Evolutionary conservation across 768 basidiomycete species (phyloP).

Genomic region (Mycena alexandri): DNA sequence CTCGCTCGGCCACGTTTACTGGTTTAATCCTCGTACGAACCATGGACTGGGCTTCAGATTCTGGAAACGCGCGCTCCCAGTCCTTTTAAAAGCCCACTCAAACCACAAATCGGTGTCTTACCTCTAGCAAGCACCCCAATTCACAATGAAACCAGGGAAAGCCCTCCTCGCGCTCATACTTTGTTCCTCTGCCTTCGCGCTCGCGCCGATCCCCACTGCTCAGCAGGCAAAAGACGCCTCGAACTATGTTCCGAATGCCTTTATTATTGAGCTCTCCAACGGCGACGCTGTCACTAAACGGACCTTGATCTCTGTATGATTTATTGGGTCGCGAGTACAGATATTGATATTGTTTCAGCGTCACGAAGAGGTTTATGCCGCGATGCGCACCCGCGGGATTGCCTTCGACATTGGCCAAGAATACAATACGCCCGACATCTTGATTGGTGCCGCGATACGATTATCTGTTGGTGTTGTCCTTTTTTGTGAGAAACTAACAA

Average conservation of each 20-base stretch:
- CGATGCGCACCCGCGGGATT: conserved; percentile 43
- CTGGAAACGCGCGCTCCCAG: conserved; percentile 8
- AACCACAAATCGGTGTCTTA: not conserved
- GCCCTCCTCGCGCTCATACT: conserved; percentile 12
- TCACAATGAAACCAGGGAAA: conserved; percentile 3
- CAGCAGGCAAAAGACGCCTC: conserved; percentile 23
- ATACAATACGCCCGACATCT: conserved; percentile 54
- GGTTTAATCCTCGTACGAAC: conserved; percentile 7
- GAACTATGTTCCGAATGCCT: conserved; percentile 27
- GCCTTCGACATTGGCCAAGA: conserved; percentile 45
- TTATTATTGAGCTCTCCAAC: conserved; percentile 28
- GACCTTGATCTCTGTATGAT: conserved; percentile 11
- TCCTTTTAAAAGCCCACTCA: conserved; percentile 4
- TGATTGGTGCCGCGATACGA: conserved; percentile 57
- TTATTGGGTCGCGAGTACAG: not conserved
- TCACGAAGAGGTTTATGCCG: conserved; percentile 51
- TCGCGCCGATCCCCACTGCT: conserved; percentile 19
- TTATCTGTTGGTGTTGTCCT: conserved; percentile 42
- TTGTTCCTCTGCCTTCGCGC: conserved; percentile 16
- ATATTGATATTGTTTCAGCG: conserved; percentile 36
- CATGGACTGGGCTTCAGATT: conserved; percentile 19
- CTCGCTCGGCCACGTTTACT: conserved; percentile 19
- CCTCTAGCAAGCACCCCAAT: conserved; percentile 12
- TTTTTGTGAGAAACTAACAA: not conserved
- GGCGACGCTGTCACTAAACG: conserved; percentile 7